Evolutionary conservation across 352 stramenopile species (phyloP), one percentile per base, ranked within the genome.

Genomic region (Globisporangium paroecandrum): DNA sequence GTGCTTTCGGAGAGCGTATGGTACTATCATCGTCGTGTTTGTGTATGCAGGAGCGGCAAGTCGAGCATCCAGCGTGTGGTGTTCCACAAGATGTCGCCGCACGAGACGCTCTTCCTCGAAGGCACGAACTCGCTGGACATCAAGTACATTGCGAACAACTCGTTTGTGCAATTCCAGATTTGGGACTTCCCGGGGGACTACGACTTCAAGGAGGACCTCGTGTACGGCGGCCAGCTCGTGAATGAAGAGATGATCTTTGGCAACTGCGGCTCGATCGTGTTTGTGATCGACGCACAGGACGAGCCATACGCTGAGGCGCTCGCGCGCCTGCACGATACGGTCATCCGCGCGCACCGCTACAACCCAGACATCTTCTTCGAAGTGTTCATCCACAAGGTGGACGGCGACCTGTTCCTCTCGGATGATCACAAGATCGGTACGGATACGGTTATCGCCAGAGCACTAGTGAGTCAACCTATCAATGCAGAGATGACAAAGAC

Each of bases 341-440:
- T 97, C 51, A 83, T 82, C 53, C 80, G 87, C 22, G 92, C 89
- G 38, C 89, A 97, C 64, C 72, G 78, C 24, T 94, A 97, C 77
- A 99, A 99, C 74, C 95, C 97, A 12, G 87, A 96, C 66, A 98
- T 99, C 70, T 84, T 95, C 46, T 96, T 99, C 66, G 97, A 99
- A 73, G 96, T 99, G 24, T 99, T 99, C 74, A 99, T 99, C 64
- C 97, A 99, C 90, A 98, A 98, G 77, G 97, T 99, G 8, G 98
- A 99, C 75, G 98, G 98, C 36, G 98, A 99, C 70, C 75, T 99
- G 6, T 99, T 99, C 77, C 83, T 99, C 27, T 98, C 89, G 59
- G 97, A 99, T 70, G 97, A 99, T 78, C 94, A 98, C 76, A 99
- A 99, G 78, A 98, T 99, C 61, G 97, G 83, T 91, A 69, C 13